These are phyloP conservation scores for Hortiboletus flavorubellus DNA, from an alignment of 768 basidiomycete genomes.

Conservation along the genomic window DNA sequence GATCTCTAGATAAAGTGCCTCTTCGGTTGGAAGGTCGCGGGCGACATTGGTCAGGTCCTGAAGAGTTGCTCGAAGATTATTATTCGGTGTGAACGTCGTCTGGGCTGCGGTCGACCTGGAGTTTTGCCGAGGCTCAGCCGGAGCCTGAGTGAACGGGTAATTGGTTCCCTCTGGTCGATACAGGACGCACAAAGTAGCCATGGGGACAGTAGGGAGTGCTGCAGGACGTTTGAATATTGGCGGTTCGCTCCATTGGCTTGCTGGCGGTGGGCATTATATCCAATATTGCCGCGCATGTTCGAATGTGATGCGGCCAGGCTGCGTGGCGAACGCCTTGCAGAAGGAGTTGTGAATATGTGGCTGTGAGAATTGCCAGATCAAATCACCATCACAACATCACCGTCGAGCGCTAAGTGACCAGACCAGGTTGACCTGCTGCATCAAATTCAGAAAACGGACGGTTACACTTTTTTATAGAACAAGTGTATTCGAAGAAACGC, in stretches of 20 bases:
- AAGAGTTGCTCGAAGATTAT: neutral
- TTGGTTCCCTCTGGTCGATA: neutral
- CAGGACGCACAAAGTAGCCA: constrained; percentile 6
- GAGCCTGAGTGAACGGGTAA: neutral
- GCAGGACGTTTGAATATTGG: neutral
- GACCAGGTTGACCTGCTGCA: too few species aligned
- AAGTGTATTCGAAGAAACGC: too few species aligned
- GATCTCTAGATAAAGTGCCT: constrained; percentile 16
- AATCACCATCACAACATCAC: too few species aligned
- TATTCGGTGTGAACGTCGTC: neutral
- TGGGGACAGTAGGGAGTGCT: neutral
- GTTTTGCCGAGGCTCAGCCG: neutral
- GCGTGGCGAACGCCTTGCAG: neutral
- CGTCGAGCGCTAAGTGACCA: too few species aligned
- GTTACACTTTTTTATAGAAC: too few species aligned
- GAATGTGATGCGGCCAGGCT: neutral
- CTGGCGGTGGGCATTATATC: constrained; percentile 11
- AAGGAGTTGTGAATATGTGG: constrained; percentile 5
- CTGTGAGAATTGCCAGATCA: too few species aligned
- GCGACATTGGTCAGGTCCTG: neutral
- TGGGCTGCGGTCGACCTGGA: neutral
- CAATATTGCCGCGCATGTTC: neutral
- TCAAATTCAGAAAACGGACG: too few species aligned
- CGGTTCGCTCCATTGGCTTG: neutral
- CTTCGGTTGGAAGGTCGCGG: constrained; percentile 9